A percentile compares a stretch with the other conserved stretches of the same genome.
Conservation (phyloP, 495 filamentous ascomycete genomes). For the Amniculicola lignicola region DNA sequence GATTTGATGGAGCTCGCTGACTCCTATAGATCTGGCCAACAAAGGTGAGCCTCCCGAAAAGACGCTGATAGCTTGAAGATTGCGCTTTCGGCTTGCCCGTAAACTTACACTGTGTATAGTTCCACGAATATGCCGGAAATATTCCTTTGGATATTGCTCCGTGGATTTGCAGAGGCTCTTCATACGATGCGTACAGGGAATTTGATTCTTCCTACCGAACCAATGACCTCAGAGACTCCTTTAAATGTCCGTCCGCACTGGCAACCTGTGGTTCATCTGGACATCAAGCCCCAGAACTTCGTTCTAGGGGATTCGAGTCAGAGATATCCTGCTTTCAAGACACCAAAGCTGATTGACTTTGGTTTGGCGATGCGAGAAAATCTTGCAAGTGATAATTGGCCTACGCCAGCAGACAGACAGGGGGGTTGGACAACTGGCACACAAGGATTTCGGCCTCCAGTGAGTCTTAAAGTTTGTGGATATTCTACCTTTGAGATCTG, state of each 20-base stretch:
- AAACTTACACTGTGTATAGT: background rate
- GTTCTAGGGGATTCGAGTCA: background rate
- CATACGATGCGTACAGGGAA: background rate
- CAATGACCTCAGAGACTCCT: background rate
- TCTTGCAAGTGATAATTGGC: no score
- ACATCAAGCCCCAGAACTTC: slow-evolving; percentile 1
- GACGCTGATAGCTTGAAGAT: background rate
- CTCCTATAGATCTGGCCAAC: background rate
- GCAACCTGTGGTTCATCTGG: background rate
- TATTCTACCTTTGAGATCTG: background rate
- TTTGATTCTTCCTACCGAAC: background rate
- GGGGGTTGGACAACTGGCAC: background rate
- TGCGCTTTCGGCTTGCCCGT: background rate
- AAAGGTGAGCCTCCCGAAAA: background rate
- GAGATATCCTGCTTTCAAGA: background rate
- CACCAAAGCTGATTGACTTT: slow-evolving; percentile 5
- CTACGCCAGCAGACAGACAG: no score
- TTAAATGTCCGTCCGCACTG: background rate
- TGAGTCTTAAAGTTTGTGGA: background rate
- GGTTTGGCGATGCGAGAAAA: background rate
- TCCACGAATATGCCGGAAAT: background rate
- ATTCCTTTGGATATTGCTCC: background rate
- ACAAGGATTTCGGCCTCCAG: background rate
- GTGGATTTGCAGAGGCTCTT: background rate
- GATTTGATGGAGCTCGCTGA: background rate